Base-by-base conservation (phyloP, 2,329 filamentous ascomycete species). In the Nectriaceae sp. region DNA sequence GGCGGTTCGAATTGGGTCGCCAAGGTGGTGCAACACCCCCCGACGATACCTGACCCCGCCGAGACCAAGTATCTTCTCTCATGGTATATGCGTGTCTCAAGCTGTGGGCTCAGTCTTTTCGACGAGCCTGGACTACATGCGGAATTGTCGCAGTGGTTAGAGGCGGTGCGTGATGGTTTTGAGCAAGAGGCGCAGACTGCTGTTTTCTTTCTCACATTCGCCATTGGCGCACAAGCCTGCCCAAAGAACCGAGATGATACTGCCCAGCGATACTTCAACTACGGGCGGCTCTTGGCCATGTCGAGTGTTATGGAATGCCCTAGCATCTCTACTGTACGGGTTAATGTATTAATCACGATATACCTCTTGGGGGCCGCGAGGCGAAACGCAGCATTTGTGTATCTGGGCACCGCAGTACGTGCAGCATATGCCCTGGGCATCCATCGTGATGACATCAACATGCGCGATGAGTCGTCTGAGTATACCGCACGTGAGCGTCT, bases 331-430 rank as follows among this genome's bases (percentile, higher is more conserved):
- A 66, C 67, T 1, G 62, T 72, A n/a, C 62, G 67, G 44, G 57
- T 62, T 15, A 59, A 69, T 41, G 50, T 66, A 1, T 56, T 71
- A n/a, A 63, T 73, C 47, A 62, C 69, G 11, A 65, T 70, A 58
- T 72, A 70, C 45, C 59, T 73, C 0, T 51, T 72, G 0, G 64
- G 62, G 2, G 65, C 63, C 3, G 70, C 65, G 3, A 61, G 67
- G 2, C 59, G 65, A 1, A 71, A 70, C 31, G 65, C 70, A 3
- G 70, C 70, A 0, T 70, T 68, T 11, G 68, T 71, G 65, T 64
- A 70, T 21, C 60, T 72, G 3, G 70, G 70, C 3, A 63, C 66
- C 35, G 70, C 69, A 2, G 67, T 66, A 2, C 57, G 67, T 18
- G 73, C 74, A 5, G 68, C 68, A 2, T 66, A 68, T 37, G 61